These are phyloP conservation scores for Geotrichum australiense DNA, from an alignment of 1,139 yeast species.

Conservation along the genomic window DNA sequence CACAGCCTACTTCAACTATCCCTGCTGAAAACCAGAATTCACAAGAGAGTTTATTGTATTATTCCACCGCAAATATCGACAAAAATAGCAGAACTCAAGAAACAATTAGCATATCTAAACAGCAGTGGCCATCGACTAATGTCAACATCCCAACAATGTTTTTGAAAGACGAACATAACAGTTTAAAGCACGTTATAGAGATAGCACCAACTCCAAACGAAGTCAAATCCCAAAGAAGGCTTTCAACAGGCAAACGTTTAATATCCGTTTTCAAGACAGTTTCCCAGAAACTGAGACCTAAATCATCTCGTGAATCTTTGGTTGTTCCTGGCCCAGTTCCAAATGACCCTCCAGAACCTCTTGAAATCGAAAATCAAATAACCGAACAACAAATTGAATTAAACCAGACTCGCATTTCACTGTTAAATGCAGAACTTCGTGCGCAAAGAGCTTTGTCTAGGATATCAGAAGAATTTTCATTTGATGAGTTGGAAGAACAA, in stretches of 20 bases:
- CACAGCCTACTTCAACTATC: neutral
- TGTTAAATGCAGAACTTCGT: neutral
- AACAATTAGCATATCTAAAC: neutral
- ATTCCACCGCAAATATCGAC: neutral
- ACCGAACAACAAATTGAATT: too few species aligned
- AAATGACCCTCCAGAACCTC: too few species aligned
- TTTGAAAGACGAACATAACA: neutral
- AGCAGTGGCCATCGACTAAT: neutral
- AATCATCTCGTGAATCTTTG: neutral
- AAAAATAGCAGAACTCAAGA: neutral
- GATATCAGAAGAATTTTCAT: conserved; percentile 16
- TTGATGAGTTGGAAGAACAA: conserved; percentile 2
- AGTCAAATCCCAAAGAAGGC: neutral
- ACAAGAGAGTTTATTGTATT: neutral
- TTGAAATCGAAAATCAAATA: too few species aligned
- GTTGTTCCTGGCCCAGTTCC: too few species aligned
- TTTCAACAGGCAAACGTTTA: conserved; percentile 6
- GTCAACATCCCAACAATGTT: neutral
- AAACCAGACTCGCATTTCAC: too few species aligned
- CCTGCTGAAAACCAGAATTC: neutral
- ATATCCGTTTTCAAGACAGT: conserved; percentile 9
- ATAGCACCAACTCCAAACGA: neutral
- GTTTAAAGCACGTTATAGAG: neutral
- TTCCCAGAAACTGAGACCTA: conserved; percentile 8
- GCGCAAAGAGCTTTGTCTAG: conserved; percentile 15